Conservation (phyloP, 306 rosid species). For the Cicer chorassanicum region DNA sequence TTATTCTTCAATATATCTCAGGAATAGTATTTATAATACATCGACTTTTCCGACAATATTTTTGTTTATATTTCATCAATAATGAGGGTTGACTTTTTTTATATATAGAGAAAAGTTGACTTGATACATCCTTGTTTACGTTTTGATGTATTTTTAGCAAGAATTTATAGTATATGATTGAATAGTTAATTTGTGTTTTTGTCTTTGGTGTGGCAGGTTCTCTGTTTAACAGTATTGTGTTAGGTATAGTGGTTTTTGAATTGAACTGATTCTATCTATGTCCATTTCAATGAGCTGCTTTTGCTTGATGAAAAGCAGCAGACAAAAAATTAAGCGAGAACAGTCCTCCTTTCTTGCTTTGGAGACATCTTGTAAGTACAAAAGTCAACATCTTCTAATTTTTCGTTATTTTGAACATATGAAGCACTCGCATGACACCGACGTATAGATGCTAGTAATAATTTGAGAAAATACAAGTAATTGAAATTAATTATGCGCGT, state of each 20-base stretch:
- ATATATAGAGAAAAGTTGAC: no score
- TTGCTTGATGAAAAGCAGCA: constrained; percentile 45
- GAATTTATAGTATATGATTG: neutral
- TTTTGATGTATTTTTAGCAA: neutral
- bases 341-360: constrained; percentile 58
- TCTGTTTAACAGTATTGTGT: constrained; percentile 6
- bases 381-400: neutral
- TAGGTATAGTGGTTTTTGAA: neutral
- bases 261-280: constrained; percentile 22
- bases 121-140: neutral
- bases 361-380: constrained; percentile 73
- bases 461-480: neutral
- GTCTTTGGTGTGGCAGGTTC: constrained; percentile 47
- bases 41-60: neutral
- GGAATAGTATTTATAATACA: neutral
- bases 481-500: neutral
- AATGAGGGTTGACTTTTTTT: constrained; percentile 22
- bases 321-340: constrained; percentile 44
- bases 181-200: constrained; percentile 25
- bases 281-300: constrained; percentile 51
- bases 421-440: neutral
- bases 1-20: constrained; percentile 2
- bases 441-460: neutral
- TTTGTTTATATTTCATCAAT: neutral
- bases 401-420: neutral